Evolutionary conservation across 768 basidiomycete genomes (phyloP).

Genomic region (Myochromella boudieri): DNA sequence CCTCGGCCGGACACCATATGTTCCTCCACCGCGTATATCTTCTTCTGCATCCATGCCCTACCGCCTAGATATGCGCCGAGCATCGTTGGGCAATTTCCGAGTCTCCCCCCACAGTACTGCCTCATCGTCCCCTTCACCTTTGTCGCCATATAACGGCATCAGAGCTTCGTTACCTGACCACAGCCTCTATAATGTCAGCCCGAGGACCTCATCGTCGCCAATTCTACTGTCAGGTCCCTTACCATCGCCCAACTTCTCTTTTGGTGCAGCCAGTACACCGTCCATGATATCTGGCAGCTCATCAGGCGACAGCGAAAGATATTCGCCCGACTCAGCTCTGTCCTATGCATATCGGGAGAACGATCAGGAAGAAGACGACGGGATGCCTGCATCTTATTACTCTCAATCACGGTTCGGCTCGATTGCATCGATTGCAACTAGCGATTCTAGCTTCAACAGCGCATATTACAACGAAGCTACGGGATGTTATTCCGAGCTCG

Average conservation of each 20-base stretch:
- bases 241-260: slow-evolving; percentile 62
- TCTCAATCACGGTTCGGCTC: slow-evolving; percentile 60
- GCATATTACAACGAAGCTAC: slow-evolving; percentile 47
- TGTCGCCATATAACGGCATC: slow-evolving; percentile 39
- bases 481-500: slow-evolving; percentile 32
- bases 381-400: slow-evolving; percentile 44
- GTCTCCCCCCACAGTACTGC: slow-evolving; percentile 31
- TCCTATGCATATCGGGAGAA: slow-evolving; percentile 47
- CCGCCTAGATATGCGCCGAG: slow-evolving; percentile 37
- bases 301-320: slow-evolving; percentile 49
- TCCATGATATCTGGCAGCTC: slow-evolving; percentile 51
- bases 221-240: slow-evolving; percentile 62
- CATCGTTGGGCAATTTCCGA: slow-evolving; percentile 41
- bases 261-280: slow-evolving; percentile 56
- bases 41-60: slow-evolving; percentile 30
- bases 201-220: slow-evolving; percentile 42
- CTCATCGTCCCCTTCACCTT: slow-evolving; percentile 44
- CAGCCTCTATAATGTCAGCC: slow-evolving; percentile 45
- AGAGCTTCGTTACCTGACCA: slow-evolving; percentile 53
- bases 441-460: slow-evolving; percentile 57
- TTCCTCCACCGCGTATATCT: slow-evolving; percentile 24
- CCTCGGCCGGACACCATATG: slow-evolving; percentile 29
- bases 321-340: slow-evolving; percentile 51
- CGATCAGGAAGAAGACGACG: slow-evolving; percentile 56
- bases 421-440: slow-evolving; percentile 58